Evolutionary conservation across 202 grass and related monocot genomes (phyloP), one percentile per base, ranked within the genome.

Genomic region (Saccharum hybrid): DNA sequence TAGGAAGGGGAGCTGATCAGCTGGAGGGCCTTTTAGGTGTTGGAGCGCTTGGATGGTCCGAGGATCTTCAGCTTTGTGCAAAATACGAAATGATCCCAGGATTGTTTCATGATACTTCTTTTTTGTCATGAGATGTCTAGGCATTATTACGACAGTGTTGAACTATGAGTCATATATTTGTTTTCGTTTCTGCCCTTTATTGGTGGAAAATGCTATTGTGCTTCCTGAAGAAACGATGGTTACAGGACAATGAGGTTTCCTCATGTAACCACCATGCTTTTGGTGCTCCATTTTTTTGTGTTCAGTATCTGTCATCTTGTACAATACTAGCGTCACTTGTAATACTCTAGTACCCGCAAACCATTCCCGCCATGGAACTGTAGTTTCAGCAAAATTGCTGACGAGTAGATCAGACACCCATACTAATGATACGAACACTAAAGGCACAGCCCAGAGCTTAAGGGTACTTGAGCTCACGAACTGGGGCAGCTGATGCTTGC

Each of bases 1-100:
- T 95, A 91, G 89, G 80, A 21, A 71, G 3, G 39, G 42, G 10
- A 67, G 65, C 67, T 49, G 52, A 62, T 81, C n/a, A 57, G n/a
- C 78, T 41, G n/a, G 56, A 69, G 78, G 4, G 4, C 36, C 67
- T 45, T 8, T 37, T 23, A 7, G 63, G 12, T 70, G 40, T 16
- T 57, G 40, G 7, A 12, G 42, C 42, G 3, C 42, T 45, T 4
- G 21, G 45, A 66, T 66, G n/a, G 52, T 65, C 23, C 8, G 31
- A 36, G 7, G 54, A 59, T 59, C 57, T 38, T 82, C 67, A 41
- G 9, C 69, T 5, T 54, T 75, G 48, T 36, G 49, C 72, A 36
- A 52, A 74, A 56, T 74, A 51, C 31, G 19, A 57, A 22, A 75
- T 34, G 18, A 21, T 38, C 36, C 8, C 12, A 42, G 74, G 54